phyloP scores from a whole-genome alignment of 1,284 basidiomycete genomes.

The Schizophyllum commune region DNA sequence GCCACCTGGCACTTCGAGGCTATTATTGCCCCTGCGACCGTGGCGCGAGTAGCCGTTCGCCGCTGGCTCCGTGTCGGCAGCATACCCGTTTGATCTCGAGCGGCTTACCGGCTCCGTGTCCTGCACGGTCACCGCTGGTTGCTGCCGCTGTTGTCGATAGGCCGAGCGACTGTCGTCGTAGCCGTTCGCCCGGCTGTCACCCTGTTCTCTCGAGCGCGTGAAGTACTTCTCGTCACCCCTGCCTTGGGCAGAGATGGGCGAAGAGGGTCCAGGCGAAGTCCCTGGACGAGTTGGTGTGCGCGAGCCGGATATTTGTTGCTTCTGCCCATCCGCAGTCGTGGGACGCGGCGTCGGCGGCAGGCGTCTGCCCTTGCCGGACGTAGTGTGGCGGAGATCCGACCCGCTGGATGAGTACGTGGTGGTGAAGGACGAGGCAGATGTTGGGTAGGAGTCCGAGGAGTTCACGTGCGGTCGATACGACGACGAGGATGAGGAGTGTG shows the following conservation, averaged over 20 bases:
- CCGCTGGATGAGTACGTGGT: not conserved
- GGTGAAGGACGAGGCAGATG: not conserved
- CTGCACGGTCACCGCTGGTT: not conserved
- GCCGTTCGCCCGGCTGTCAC: not conserved
- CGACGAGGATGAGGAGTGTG: not conserved
- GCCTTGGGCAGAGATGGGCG: not conserved
- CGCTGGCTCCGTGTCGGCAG: not conserved
- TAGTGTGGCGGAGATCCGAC: not conserved
- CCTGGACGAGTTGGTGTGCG: not conserved
- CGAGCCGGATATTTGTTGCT: not conserved
- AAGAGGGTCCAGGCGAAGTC: not conserved
- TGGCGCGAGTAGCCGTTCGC: not conserved
- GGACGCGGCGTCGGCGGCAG: not conserved
- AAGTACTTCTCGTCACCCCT: not conserved
- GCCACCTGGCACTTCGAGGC: not conserved
- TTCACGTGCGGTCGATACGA: not conserved
- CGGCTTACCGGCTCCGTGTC: not conserved
- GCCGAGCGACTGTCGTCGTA: not conserved
- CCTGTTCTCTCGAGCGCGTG: not conserved
- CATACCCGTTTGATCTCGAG: not conserved
- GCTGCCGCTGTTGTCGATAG: not conserved
- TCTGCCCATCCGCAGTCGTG: not conserved
- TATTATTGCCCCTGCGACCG: not conserved
- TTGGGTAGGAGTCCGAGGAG: not conserved
- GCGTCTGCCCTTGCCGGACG: not conserved